phyloP scores from a whole-genome alignment of 2,329 filamentous ascomycete genomes.

The Beauveria varroae region DNA sequence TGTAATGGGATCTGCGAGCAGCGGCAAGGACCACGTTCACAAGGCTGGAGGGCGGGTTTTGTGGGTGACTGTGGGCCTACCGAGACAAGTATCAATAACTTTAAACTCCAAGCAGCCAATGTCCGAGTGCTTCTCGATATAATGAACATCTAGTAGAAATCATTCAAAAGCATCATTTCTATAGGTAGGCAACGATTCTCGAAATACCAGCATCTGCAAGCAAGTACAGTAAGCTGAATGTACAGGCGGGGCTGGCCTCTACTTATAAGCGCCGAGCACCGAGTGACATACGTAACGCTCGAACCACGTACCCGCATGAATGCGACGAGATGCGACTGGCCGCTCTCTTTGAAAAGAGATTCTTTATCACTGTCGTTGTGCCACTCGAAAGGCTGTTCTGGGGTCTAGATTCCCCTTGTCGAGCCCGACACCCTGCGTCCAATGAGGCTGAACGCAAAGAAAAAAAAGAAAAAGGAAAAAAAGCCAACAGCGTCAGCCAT shows the following conservation, averaged over 20 bases:
- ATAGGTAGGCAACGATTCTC: too few relatives aligned
- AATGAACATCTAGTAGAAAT: too few relatives aligned
- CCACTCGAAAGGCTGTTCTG: background rate
- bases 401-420: too few relatives aligned
- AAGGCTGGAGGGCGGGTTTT: background rate
- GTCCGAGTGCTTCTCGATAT: too few relatives aligned
- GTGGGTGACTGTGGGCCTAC: too few relatives aligned
- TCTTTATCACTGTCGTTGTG: background rate
- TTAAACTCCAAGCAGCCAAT: too few relatives aligned
- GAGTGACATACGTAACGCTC: background rate
- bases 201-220: too few relatives aligned
- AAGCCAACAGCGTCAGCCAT: background rate
- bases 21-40: background rate
- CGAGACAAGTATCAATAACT: too few relatives aligned
- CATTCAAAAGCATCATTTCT: too few relatives aligned
- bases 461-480: too few relatives aligned
- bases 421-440: background rate
- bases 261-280: background rate
- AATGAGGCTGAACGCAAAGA: too few relatives aligned
- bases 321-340: slow-evolving; percentile 1
- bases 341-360: too few relatives aligned
- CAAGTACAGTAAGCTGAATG: background rate
- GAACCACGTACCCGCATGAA: background rate
- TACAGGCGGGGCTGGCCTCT: background rate
- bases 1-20: background rate